Percentiles rank a stretch among this genome's conserved stretches.
These are phyloP conservation scores for Gloeophyllum trabeum DNA, from an alignment of 768 basidiomycete genomes.

Conservation along the genomic window DNA sequence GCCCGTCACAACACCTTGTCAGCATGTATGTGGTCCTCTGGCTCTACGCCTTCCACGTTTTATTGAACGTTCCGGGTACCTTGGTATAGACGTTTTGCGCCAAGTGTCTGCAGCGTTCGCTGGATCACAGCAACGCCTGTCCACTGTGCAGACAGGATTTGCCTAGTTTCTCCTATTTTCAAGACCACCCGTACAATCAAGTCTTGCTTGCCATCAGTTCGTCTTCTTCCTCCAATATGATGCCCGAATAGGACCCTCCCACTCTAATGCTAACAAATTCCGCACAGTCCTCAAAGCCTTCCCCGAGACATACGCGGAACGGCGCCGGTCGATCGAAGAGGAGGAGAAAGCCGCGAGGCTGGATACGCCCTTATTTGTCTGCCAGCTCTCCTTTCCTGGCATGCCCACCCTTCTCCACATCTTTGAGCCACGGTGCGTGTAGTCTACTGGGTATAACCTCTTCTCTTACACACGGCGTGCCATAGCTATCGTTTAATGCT, in stretches of 20 bases:
- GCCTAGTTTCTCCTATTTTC: slow-evolving; percentile 68
- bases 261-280: no score
- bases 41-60: slow-evolving; percentile 7
- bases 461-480: slow-evolving; percentile 2
- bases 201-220: slow-evolving; percentile 58
- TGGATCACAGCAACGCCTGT: slow-evolving; percentile 77
- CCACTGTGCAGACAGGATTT: slow-evolving; percentile 79
- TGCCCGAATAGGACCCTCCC: slow-evolving; percentile 4
- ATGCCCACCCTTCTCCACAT: slow-evolving; percentile 86
- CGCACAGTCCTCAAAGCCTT: slow-evolving; percentile 56
- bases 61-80: slow-evolving; percentile 4
- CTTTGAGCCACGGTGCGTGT: slow-evolving; percentile 70
- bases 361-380: slow-evolving; percentile 87
- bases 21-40: slow-evolving; percentile 55
- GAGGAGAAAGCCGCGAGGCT: slow-evolving; percentile 74
- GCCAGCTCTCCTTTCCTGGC: slow-evolving; percentile 83
- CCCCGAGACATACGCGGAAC: slow-evolving; percentile 51
- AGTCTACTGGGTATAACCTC: background rate
- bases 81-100: slow-evolving; percentile 73
- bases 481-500: slow-evolving; percentile 88
- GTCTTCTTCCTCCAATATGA: slow-evolving; percentile 6
- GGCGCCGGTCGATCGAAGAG: slow-evolving; percentile 50
- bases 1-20: slow-evolving; percentile 89
- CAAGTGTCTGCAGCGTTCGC: slow-evolving; percentile 78
- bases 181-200: slow-evolving; percentile 70